These are phyloP conservation scores for Wickerhamomyces sydowiorum DNA, from an alignment of 805 yeast genomes.

Conservation along the genomic window DNA sequence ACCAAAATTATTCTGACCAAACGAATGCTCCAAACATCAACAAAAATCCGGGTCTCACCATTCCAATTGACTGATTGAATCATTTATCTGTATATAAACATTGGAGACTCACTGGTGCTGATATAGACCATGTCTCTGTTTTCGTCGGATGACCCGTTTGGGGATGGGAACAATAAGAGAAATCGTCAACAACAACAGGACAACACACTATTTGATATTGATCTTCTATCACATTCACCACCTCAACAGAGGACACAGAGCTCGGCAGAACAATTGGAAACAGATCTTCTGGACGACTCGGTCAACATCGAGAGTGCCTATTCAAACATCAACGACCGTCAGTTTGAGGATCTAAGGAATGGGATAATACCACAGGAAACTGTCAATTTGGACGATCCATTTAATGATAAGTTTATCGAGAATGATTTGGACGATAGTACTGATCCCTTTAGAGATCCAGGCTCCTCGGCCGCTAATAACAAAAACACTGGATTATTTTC, in stretches of 20 bases:
- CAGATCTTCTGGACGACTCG: constrained; percentile 9
- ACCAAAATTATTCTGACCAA: too few relatives aligned
- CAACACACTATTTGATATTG: constrained; percentile 35
- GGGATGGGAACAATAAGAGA: neutral
- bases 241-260: constrained; percentile 8
- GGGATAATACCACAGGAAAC: constrained; percentile 28
- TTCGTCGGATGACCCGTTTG: neutral
- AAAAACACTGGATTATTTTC: constrained; percentile 10
- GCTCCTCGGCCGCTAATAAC: neutral
- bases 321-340: constrained; percentile 7
- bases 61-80: too few relatives aligned
- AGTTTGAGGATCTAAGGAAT: constrained; percentile 17
- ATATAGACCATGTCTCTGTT: neutral
- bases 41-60: too few relatives aligned
- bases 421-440: constrained; percentile 31
- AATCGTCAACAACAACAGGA: constrained; percentile 2
- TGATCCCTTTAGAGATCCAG: constrained; percentile 1
- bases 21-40: too few relatives aligned
- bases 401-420: constrained; percentile 27
- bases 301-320: constrained; percentile 10
- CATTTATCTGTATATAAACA: too few relatives aligned
- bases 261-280: constrained; percentile 2
- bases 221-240: constrained; percentile 22
- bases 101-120: too few relatives aligned
- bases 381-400: constrained; percentile 27